These are phyloP conservation scores for Phascolomyces articulosus DNA, from an alignment of 371 early-diverging fungal species.

Conservation along the genomic window DNA sequence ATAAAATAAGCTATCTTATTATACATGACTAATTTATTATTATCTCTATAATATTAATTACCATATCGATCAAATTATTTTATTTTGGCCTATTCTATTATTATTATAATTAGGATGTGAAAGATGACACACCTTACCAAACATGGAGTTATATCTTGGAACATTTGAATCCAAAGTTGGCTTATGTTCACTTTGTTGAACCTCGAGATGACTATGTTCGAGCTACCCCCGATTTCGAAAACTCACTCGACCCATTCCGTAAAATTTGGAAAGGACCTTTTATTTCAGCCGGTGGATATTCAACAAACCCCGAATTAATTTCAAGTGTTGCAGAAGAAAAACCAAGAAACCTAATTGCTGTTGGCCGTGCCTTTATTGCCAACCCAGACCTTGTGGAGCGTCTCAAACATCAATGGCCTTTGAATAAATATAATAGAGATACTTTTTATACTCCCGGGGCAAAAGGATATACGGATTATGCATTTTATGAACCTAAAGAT, in stretches of 20 bases:
- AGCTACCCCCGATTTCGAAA: slow-evolving; percentile 2
- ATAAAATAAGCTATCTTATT: no score
- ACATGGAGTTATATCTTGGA: slow-evolving; percentile 30
- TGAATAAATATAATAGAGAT: slow-evolving; percentile 27
- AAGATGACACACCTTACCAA: slow-evolving; percentile 33
- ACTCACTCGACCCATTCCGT: slow-evolving; percentile 30
- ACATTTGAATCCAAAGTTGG: slow-evolving; percentile 28
- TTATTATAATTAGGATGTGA: slow-evolving; percentile 16
- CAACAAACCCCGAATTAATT: slow-evolving; percentile 16
- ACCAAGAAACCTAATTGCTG: slow-evolving; percentile 28
- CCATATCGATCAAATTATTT: no score
- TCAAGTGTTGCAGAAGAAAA: slow-evolving; percentile 23
- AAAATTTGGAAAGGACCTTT: slow-evolving; percentile 36
- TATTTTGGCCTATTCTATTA: no score
- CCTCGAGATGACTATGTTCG: slow-evolving; percentile 19
- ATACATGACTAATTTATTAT: no score
- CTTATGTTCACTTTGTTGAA: slow-evolving; percentile 40
- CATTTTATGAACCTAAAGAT: slow-evolving; percentile 17
- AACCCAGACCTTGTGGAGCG: slow-evolving; percentile 38
- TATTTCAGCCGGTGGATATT: slow-evolving; percentile 30
- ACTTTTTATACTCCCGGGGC: slow-evolving; percentile 24
- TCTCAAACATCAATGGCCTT: slow-evolving; percentile 21
- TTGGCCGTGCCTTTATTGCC: slow-evolving; percentile 33
- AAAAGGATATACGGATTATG: slow-evolving; percentile 32
- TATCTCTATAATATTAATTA: no score